Conservation (phyloP, 1,284 basidiomycete species). For the Schizopora paradoxa region DNA sequence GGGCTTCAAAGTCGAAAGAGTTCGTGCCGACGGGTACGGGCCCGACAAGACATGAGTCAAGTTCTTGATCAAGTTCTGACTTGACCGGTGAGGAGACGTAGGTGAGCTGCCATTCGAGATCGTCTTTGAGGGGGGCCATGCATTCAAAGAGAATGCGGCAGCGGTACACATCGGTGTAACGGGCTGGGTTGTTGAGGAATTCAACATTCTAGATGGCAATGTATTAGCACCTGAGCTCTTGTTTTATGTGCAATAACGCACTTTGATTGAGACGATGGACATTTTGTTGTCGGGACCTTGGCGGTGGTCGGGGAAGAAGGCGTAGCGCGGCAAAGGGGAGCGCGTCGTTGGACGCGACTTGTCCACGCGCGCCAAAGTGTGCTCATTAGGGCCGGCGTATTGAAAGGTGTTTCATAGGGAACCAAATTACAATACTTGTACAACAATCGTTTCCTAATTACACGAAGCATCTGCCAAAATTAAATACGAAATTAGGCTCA, state of each 20-base stretch:
- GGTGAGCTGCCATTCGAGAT: conserved; percentile 63
- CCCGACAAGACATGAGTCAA: conserved; percentile 94
- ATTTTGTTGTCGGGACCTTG: conserved; percentile 3
- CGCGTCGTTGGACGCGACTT: no score
- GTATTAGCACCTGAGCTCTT: background rate
- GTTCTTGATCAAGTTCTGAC: conserved; percentile 90
- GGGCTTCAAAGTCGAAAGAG: conserved; percentile 92
- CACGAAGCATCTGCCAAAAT: no score
- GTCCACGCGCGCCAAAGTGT: no score
- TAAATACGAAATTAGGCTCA: no score
- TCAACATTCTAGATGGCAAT: conserved; percentile 58
- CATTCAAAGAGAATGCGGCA: conserved; percentile 99
- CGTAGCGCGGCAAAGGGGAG: background rate
- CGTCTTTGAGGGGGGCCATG: conserved; percentile 88
- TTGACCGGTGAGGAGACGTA: conserved; percentile 94
- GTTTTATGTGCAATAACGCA: background rate
- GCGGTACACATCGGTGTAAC: conserved; percentile 86
- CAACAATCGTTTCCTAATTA: no score
- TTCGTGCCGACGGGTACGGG: conserved; percentile 88
- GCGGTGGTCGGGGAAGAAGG: background rate
- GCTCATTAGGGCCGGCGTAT: no score
- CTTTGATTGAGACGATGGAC: conserved; percentile 18
- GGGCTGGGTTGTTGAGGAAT: conserved; percentile 90
- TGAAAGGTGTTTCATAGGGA: no score
- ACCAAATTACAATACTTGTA: no score